Evolutionary conservation across 192 early-diverging fungal genomes (phyloP).

Genomic region (Phycomyces nitens): DNA sequence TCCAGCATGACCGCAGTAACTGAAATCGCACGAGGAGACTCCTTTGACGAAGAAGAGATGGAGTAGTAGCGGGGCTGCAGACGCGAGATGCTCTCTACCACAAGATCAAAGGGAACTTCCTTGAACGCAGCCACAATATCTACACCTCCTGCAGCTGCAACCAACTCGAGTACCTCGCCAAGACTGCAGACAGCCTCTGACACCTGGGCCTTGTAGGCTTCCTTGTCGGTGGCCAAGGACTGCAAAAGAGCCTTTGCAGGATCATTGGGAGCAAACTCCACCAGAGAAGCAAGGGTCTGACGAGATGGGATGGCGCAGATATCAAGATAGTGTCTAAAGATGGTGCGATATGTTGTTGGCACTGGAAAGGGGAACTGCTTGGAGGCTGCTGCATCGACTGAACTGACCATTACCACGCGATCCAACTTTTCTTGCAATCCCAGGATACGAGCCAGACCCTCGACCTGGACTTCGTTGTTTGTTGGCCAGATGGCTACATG

Average conservation of each 20-base stretch:
- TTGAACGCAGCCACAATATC: conserved; percentile 36
- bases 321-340: conserved; percentile 90
- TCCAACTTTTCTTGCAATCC: conserved; percentile 66
- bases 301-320: conserved; percentile 74
- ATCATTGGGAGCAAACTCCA: conserved; percentile 55
- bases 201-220: conserved; percentile 58
- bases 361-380: conserved; percentile 86
- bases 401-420: conserved; percentile 60
- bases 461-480: conserved; percentile 79
- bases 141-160: conserved; percentile 43
- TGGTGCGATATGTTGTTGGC: conserved; percentile 80
- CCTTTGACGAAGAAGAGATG: conserved; percentile 88
- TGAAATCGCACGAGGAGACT: conserved; percentile 67
- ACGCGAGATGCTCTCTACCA: conserved; percentile 79
- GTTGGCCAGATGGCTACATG: conserved; percentile 91
- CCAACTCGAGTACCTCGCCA: conserved; percentile 71
- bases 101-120: conserved; percentile 72
- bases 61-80: conserved; percentile 93
- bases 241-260: conserved; percentile 49
- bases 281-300: conserved; percentile 58
- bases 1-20: conserved; percentile 89
- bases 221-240: conserved; percentile 64
- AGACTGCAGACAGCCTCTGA: conserved; percentile 64
- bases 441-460: conserved; percentile 59
- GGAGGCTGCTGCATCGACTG: conserved; percentile 68